These are phyloP conservation scores for Trichomonascaceae sp. DNA, from an alignment of 1,139 yeast species.

Conservation along the genomic window DNA sequence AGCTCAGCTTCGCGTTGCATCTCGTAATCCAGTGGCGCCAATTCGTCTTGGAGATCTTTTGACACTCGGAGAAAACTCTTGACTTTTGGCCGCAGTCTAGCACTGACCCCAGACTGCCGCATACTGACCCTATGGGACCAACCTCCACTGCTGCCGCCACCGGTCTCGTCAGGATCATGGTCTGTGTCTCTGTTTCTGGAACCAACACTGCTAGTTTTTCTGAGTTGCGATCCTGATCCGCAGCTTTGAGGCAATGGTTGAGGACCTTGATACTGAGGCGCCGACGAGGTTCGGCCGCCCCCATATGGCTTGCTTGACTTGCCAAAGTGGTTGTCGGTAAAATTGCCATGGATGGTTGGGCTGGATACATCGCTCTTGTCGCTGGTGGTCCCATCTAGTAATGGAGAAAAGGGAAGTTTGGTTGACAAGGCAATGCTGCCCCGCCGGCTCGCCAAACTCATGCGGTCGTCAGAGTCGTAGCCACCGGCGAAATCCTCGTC, in stretches of 20 bases:
- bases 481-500: conserved; percentile 9
- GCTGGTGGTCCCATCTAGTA: too few species aligned
- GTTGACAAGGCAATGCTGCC: conserved; percentile 6
- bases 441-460: conserved; percentile 15
- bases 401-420: background rate
- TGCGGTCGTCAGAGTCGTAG: conserved; percentile 18
- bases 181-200: too few species aligned
- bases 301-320: background rate
- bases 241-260: too few species aligned
- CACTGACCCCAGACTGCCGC: conserved; percentile 11
- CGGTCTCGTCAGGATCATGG: too few species aligned
- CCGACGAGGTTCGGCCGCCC: background rate
- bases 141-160: conserved; percentile 1
- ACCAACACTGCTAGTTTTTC: background rate
- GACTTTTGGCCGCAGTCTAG: conserved; percentile 19
- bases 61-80: conserved; percentile 22
- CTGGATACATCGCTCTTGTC: too few species aligned
- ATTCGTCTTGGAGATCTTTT: conserved; percentile 22
- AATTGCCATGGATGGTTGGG: background rate
- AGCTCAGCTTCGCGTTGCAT: conserved; percentile 23
- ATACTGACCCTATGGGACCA: conserved; percentile 5
- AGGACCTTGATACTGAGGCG: too few species aligned
- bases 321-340: background rate
- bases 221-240: background rate
- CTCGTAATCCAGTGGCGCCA: conserved; percentile 23